A percentile compares a stretch with the other conserved stretches of the same genome.
Conservation (phyloP, 352 stramenopile genomes). For the Globisporangium megalacanthum region DNA sequence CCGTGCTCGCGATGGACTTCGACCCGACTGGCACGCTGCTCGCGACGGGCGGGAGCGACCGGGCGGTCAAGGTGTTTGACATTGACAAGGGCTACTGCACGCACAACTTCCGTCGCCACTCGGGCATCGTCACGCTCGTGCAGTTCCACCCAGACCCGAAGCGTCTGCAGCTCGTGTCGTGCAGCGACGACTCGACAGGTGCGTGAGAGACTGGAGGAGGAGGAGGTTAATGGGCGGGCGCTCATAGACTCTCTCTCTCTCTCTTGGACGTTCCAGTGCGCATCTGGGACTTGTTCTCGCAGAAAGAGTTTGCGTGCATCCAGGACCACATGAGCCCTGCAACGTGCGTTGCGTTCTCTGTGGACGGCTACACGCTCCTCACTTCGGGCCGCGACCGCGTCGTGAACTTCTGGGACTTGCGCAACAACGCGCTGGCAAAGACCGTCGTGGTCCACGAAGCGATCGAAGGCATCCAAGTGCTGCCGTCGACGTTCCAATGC, state of each 20-base stretch:
- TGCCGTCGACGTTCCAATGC: conserved; percentile 63
- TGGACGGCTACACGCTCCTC: conserved; percentile 79
- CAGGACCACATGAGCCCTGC: conserved; percentile 94
- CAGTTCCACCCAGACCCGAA: conserved; percentile 77
- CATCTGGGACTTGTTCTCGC: conserved; percentile 81
- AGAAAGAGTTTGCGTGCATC: conserved; percentile 86
- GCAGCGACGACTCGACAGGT: conserved; percentile 62
- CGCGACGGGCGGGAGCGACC: conserved; percentile 95
- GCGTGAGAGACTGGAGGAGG: background rate
- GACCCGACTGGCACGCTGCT: conserved; percentile 91
- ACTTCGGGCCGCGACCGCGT: conserved; percentile 92
- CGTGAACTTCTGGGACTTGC: conserved; percentile 88
- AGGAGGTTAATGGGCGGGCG: too few relatives aligned
- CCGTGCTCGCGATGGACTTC: conserved; percentile 84
- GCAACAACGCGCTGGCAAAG: conserved; percentile 79
- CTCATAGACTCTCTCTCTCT: background rate
- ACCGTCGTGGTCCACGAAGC: conserved; percentile 94
- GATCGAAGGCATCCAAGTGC: conserved; percentile 91
- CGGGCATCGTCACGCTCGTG: conserved; percentile 84
- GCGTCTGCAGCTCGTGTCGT: conserved; percentile 64
- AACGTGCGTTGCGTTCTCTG: conserved; percentile 90
- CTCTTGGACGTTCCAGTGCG: conserved; percentile 23
- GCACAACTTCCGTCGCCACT: conserved; percentile 89
- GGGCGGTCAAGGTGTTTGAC: conserved; percentile 93
- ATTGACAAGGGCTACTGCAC: conserved; percentile 91